phyloP scores from a whole-genome alignment of 2,329 filamentous ascomycete species.

The Chrysoporthe austroafricana region DNA sequence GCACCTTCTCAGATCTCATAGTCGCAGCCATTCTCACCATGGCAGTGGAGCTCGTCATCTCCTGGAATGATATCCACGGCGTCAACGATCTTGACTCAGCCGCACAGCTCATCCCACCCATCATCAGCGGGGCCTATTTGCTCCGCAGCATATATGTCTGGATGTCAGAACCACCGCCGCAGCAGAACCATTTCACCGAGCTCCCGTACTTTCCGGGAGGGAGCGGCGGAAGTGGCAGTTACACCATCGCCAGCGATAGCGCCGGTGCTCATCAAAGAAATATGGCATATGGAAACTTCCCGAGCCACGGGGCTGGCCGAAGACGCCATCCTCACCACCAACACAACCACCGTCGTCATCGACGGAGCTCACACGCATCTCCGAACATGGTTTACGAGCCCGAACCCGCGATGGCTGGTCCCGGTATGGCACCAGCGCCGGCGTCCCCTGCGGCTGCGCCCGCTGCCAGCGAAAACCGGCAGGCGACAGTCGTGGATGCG shows the following conservation, averaged over 20 bases:
- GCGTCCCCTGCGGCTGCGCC: not conserved
- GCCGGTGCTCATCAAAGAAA: not conserved
- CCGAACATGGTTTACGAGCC: not conserved
- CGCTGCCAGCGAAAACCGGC: not conserved
- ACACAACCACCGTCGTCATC: not conserved
- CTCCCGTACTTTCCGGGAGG: not conserved
- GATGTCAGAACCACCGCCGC: conserved; percentile 17
- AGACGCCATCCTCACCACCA: not conserved
- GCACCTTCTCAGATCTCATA: conserved; percentile 30
- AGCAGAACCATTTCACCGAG: not conserved
- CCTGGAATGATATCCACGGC: conserved; percentile 30
- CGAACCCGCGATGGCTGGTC: not conserved
- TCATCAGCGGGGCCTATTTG: conserved; percentile 23
- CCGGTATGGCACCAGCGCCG: not conserved
- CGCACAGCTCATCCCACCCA: conserved; percentile 30
- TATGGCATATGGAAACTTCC: conserved; percentile 1
- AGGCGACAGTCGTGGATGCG: conserved; percentile 1
- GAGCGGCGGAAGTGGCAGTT: not conserved
- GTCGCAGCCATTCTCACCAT: conserved; percentile 29
- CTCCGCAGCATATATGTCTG: conserved; percentile 20
- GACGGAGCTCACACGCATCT: not conserved
- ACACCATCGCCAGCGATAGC: not conserved
- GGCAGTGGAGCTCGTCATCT: conserved; percentile 33
- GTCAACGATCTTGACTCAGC: conserved; percentile 38
- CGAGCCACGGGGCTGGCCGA: not conserved